These are phyloP conservation scores for Fomitopsis schrenkii DNA, from an alignment of 1,284 basidiomycete genomes.

Conservation along the genomic window DNA sequence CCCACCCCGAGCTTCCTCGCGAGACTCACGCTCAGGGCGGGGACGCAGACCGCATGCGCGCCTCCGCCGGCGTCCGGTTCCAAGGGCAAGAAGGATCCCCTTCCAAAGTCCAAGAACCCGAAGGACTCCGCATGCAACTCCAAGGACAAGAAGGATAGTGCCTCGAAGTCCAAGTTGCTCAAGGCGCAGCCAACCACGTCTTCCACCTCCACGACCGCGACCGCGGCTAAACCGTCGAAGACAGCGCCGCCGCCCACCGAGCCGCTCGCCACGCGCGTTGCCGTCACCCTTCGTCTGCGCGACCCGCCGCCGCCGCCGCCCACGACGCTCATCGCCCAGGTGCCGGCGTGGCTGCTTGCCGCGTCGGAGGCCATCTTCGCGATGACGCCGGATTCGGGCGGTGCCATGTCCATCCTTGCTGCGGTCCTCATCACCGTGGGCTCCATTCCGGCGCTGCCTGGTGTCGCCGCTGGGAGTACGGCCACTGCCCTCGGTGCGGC, in stretches of 20 bases:
- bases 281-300: conserved; percentile 1
- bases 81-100: background rate
- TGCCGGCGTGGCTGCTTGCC: conserved; percentile 67
- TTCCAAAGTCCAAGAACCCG: background rate
- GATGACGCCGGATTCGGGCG: conserved; percentile 63
- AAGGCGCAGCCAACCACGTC: no score
- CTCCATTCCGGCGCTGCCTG: conserved; percentile 60
- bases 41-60: background rate
- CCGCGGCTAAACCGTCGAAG: background rate
- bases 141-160: background rate
- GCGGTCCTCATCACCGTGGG: conserved; percentile 72
- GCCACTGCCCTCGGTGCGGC: conserved; percentile 67
- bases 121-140: conserved; percentile 3
- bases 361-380: conserved; percentile 64
- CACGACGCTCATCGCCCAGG: conserved; percentile 45
- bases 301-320: conserved; percentile 33
- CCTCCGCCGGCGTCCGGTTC: background rate
- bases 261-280: background rate
- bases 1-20: background rate
- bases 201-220: no score
- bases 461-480: conserved; percentile 52
- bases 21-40: background rate
- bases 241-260: background rate
- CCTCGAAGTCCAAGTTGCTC: background rate
- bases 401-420: conserved; percentile 62